These are phyloP conservation scores for Wickerhamiella sorbophila DNA, from an alignment of 805 yeast genomes.

Conservation along the genomic window DNA sequence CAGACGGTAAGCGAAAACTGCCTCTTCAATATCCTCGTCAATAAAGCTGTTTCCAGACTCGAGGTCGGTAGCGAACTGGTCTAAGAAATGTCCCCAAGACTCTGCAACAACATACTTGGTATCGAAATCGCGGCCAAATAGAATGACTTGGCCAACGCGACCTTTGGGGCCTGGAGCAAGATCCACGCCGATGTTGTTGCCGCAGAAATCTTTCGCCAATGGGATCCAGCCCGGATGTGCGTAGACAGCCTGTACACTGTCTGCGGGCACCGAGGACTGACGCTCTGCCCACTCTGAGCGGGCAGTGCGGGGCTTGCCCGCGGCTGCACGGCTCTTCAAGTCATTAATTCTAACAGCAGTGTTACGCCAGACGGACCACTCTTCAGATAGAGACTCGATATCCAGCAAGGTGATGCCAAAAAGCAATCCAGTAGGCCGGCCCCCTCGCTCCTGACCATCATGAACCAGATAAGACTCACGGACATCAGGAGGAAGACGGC, in stretches of 20 bases:
- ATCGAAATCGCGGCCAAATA: slow-evolving; percentile 91
- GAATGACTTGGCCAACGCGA: slow-evolving; percentile 76
- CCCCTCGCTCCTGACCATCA: slow-evolving; percentile 81
- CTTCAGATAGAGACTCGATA: slow-evolving; percentile 63
- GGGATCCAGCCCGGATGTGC: slow-evolving; percentile 94
- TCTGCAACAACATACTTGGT: slow-evolving; percentile 74
- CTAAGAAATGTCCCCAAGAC: slow-evolving; percentile 78
- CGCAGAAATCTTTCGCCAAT: slow-evolving; percentile 70
- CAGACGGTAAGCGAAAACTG: slow-evolving; percentile 34
- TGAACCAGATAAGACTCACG: slow-evolving; percentile 66
- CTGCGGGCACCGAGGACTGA: slow-evolving; percentile 66
- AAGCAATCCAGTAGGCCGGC: slow-evolving; percentile 60
- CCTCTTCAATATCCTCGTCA: slow-evolving; percentile 50
- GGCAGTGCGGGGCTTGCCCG: slow-evolving; percentile 5
- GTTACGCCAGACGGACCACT: slow-evolving; percentile 71
- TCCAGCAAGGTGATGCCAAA: slow-evolving; percentile 72
- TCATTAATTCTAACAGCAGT: slow-evolving; percentile 23
- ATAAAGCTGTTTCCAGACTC: slow-evolving; percentile 71
- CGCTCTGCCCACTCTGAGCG: slow-evolving; percentile 26
- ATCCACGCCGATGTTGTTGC: slow-evolving; percentile 86
- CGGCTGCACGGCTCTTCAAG: neutral
- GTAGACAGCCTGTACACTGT: slow-evolving; percentile 55
- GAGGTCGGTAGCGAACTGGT: slow-evolving; percentile 72
- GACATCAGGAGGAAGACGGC: slow-evolving; percentile 66
- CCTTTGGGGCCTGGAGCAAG: slow-evolving; percentile 70